Evolutionary conservation across 2,329 filamentous ascomycete species (phyloP), one percentile per base, ranked within the genome.

Genomic region (Leptoxyphium fumago): DNA sequence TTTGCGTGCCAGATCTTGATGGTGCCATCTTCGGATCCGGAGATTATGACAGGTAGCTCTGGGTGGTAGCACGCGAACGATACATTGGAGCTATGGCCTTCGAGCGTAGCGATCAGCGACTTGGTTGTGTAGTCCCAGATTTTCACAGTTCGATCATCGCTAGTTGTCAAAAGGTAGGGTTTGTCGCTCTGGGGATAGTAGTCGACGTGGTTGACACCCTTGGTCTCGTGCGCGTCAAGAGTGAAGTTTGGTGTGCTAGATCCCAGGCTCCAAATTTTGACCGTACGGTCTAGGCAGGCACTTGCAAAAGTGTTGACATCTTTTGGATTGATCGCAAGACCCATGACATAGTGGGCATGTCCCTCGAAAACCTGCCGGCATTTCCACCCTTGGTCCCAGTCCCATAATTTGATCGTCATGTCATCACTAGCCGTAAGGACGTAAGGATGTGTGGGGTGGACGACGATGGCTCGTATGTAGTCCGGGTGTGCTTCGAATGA

Each of bases 71-170:
- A 93, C 41, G 91, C 91, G 59, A 96, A 98, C 2, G 88, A 95
- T 40, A 98, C 91, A 59, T 98, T 98, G 65, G 88, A 94, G 28
- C 87, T 94, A 64, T 98, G 91, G 26, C 91, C 91, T 64, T 98
- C 91, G 40, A 98, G 74, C 2, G 89, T 96, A 28, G 91, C 91
- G 60, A 96, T 95, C 52, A 96, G 72, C 10, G 87, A 91, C 68
- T 98, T 98, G 41, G 88, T 96, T 10, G 89, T 96, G 71, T 98
- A 96, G 62, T 98, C 91, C 89, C 91, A 98, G 44, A 98, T 78
- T 72, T 96, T 96, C 56, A 96, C 86, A 1, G 89, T 96, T 56
- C 85, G 80, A 65, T 96, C 91, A 62, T 98, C 91, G 7, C 87
- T 94, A 11, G 89, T 95, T 18, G 91, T 98, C 50, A 98, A 80